Evolutionary conservation across 2,329 filamentous ascomycete genomes (phyloP).

Genomic region (Aspergillus aculeatinus): DNA sequence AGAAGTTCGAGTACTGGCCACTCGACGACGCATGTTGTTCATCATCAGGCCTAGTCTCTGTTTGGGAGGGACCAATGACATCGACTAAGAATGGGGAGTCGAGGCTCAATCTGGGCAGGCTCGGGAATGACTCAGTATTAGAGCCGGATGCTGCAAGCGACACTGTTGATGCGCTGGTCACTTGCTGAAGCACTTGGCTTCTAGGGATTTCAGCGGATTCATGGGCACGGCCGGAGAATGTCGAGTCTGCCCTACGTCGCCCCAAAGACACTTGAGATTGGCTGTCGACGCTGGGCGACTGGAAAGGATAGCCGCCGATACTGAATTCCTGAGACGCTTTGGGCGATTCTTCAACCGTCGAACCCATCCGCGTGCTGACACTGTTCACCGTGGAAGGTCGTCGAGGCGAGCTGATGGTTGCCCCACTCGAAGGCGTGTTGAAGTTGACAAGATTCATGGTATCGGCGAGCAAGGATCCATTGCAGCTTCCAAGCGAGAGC

Average conservation of each 20-base stretch:
- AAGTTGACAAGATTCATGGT: constrained; percentile 61
- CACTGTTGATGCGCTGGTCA: constrained; percentile 47
- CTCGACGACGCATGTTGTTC: constrained; percentile 38
- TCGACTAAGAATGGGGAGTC: constrained; percentile 48
- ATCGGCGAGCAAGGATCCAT: constrained; percentile 64
- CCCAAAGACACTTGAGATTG: constrained; percentile 30
- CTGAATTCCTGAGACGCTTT: constrained; percentile 65
- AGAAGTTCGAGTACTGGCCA: constrained; percentile 70
- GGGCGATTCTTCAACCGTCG: constrained; percentile 64
- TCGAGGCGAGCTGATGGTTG: constrained; percentile 43
- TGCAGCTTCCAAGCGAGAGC: constrained; percentile 71
- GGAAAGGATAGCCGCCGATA: constrained; percentile 65
- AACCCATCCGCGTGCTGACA: constrained; percentile 58
- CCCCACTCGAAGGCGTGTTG: constrained; percentile 50
- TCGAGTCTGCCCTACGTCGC: constrained; percentile 58
- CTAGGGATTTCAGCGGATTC: constrained; percentile 55
- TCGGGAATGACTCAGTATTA: constrained; percentile 35
- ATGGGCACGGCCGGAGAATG: constrained; percentile 51
- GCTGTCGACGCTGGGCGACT: constrained; percentile 53
- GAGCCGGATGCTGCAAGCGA: constrained; percentile 18
- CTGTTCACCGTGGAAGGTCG: constrained; percentile 53
- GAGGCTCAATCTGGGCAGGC: constrained; percentile 45
- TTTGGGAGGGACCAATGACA: constrained; percentile 34
- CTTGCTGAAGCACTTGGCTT: constrained; percentile 51
- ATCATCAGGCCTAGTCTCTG: constrained; percentile 23